A percentile compares a stretch with the other conserved stretches of the same genome.
Evolutionary conservation across 352 stramenopile species (phyloP).

Genomic region (Pythium phragmiticola): DNA sequence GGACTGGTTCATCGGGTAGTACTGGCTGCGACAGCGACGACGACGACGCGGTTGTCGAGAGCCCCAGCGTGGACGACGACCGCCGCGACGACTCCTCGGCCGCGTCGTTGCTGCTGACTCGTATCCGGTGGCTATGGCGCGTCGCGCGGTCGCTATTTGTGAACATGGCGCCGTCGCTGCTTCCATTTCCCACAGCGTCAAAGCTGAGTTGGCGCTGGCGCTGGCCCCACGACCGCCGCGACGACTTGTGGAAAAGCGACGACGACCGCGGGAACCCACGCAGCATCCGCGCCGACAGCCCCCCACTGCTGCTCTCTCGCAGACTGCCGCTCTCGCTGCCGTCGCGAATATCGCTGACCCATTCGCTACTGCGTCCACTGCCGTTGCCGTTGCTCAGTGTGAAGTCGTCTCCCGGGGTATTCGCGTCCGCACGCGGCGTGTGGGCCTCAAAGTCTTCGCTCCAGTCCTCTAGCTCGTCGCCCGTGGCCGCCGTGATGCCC

Average conservation of each 20-base stretch:
- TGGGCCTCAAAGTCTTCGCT: conserved; percentile 48
- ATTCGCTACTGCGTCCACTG: conserved; percentile 14
- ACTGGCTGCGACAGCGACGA: conserved; percentile 1
- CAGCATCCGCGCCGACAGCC: conserved; percentile 19
- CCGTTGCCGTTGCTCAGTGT: not conserved
- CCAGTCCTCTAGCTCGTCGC: conserved; percentile 81
- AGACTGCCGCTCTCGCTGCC: conserved; percentile 8
- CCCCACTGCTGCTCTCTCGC: not conserved
- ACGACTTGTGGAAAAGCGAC: conserved; percentile 25
- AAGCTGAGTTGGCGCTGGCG: conserved; percentile 26
- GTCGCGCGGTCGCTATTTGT: conserved; percentile 2
- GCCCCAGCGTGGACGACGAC: conserved; percentile 22
- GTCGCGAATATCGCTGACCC: not conserved
- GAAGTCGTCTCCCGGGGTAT: conserved; percentile 1
- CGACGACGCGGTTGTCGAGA: conserved; percentile 4
- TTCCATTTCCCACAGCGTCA: conserved; percentile 5
- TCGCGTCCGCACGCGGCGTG: conserved; percentile 15
- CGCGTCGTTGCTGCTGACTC: conserved; percentile 26
- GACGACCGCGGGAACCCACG: conserved; percentile 33
- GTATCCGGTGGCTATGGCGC: conserved; percentile 24
- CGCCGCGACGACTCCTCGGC: conserved; percentile 9
- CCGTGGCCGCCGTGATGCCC: conserved; percentile 57
- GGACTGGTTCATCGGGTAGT: not conserved
- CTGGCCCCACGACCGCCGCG: conserved; percentile 23
- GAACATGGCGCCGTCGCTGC: too few species aligned